phyloP scores from a whole-genome alignment of 192 early-diverging fungal genomes.

The Phlyctochytrium arcticum region DNA sequence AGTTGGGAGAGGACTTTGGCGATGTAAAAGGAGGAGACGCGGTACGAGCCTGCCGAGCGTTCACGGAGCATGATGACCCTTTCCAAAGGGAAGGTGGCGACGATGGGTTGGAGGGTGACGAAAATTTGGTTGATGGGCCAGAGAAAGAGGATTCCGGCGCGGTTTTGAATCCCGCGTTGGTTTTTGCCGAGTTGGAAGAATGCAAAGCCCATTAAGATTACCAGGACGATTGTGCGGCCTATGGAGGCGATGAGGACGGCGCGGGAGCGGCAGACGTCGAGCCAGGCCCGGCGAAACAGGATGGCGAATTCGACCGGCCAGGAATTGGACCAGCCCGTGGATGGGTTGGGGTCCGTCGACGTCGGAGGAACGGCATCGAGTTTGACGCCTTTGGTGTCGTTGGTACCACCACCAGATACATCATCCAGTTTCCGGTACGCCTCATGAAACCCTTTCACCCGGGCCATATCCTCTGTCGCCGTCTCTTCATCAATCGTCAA shows the following conservation, averaged over 20 bases:
- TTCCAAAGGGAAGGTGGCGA: constrained; percentile 40
- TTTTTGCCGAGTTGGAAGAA: constrained; percentile 43
- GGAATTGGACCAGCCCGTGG: not conserved
- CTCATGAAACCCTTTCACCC: constrained; percentile 6
- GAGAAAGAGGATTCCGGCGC: constrained; percentile 47
- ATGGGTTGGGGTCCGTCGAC: not conserved
- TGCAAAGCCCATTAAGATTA: constrained; percentile 53
- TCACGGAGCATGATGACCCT: constrained; percentile 57
- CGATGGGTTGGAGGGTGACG: constrained; percentile 44
- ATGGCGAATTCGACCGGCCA: constrained; percentile 15
- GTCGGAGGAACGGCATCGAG: not conserved
- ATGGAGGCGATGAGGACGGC: constrained; percentile 4
- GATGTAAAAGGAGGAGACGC: constrained; percentile 57
- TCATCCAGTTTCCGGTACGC: constrained; percentile 2
- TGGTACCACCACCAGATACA: no score
- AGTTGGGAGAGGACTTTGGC: constrained; percentile 57
- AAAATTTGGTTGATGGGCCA: constrained; percentile 24
- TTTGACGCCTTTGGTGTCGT: no score
- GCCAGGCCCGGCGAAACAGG: constrained; percentile 4
- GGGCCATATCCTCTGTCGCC: not conserved
- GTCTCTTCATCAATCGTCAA: constrained; percentile 3
- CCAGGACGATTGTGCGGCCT: constrained; percentile 9
- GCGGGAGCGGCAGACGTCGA: not conserved
- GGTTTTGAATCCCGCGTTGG: constrained; percentile 56
- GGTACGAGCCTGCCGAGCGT: constrained; percentile 63